phyloP scores from a whole-genome alignment of 2,329 filamentous ascomycete genomes.

The Dichotomopilus funicola region DNA sequence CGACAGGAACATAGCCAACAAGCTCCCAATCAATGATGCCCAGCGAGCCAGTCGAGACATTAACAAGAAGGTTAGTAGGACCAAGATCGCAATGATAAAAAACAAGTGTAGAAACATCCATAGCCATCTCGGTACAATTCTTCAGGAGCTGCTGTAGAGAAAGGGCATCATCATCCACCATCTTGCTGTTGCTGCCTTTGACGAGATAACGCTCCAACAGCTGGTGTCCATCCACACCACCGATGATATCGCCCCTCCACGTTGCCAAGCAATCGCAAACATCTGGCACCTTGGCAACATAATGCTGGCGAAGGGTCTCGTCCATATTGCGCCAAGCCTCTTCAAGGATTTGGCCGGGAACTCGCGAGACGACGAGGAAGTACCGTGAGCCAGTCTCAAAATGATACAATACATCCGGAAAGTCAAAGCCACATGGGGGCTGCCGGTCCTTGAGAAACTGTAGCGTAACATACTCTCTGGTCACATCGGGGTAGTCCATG shows the following conservation, averaged over 20 bases:
- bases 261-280: conserved; percentile 12
- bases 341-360: conserved; percentile 24
- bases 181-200: background rate
- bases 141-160: conserved; percentile 3
- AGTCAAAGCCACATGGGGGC: conserved; percentile 12
- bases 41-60: conserved; percentile 18
- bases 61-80: conserved; percentile 28
- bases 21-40: conserved; percentile 30
- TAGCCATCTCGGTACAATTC: conserved; percentile 20
- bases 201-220: conserved; percentile 13
- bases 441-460: conserved; percentile 10
- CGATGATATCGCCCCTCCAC: conserved; percentile 6
- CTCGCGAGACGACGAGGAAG: conserved; percentile 24
- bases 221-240: conserved; percentile 16
- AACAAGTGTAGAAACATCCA: conserved; percentile 26
- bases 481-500: conserved; percentile 4
- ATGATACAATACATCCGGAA: conserved; percentile 19
- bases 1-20: conserved; percentile 27
- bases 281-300: conserved; percentile 18
- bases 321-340: conserved; percentile 24
- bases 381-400: conserved; percentile 21
- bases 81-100: conserved; percentile 30
- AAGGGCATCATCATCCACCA: background rate
- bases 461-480: conserved; percentile 19
- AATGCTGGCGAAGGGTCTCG: conserved; percentile 20